phyloP scores from a whole-genome alignment of 768 basidiomycete genomes.

The Trichaptum fuscoviolaceum region DNA sequence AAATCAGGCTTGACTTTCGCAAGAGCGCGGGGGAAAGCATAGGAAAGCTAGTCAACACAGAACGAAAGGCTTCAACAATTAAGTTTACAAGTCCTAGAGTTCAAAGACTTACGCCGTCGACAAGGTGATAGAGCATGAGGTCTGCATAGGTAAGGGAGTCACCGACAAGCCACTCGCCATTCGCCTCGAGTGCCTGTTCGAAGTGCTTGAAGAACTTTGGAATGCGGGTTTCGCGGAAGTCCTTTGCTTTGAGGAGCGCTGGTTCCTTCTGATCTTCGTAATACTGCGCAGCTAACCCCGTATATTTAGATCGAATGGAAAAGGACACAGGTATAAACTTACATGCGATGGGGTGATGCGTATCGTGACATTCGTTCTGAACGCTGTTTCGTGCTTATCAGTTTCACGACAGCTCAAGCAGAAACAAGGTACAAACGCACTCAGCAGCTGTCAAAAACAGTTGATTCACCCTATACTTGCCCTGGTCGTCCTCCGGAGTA shows the following conservation, averaged over 20 bases:
- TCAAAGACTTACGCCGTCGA: constrained; percentile 14
- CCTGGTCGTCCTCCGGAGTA: constrained; percentile 25
- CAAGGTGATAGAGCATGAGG: constrained; percentile 35
- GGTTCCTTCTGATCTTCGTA: constrained; percentile 42
- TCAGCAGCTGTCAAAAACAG: constrained; percentile 33
- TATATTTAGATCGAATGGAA: neutral
- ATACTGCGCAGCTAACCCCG: constrained; percentile 12
- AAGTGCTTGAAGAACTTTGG: constrained; percentile 39
- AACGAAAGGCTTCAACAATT: constrained; percentile 19
- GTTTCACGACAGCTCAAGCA: no score
- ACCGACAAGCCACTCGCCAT: constrained; percentile 24
- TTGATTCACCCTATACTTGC: constrained; percentile 28
- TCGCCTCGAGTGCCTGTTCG: constrained; percentile 24
- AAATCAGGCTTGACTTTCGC: constrained; percentile 17
- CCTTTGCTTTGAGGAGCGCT: constrained; percentile 26
- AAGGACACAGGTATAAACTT: constrained; percentile 16
- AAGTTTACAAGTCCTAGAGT: constrained; percentile 33
- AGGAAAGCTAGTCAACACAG: constrained; percentile 4
- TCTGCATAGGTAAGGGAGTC: constrained; percentile 34
- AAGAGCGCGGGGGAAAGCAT: constrained; percentile 9
- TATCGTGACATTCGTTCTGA: neutral
- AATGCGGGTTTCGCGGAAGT: constrained; percentile 30
- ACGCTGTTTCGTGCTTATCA: neutral
- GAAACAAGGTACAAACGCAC: constrained; percentile 12
- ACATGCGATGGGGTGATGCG: constrained; percentile 32